phyloP scores from a whole-genome alignment of 768 basidiomycete species.

The Psilocybe cubensis region DNA sequence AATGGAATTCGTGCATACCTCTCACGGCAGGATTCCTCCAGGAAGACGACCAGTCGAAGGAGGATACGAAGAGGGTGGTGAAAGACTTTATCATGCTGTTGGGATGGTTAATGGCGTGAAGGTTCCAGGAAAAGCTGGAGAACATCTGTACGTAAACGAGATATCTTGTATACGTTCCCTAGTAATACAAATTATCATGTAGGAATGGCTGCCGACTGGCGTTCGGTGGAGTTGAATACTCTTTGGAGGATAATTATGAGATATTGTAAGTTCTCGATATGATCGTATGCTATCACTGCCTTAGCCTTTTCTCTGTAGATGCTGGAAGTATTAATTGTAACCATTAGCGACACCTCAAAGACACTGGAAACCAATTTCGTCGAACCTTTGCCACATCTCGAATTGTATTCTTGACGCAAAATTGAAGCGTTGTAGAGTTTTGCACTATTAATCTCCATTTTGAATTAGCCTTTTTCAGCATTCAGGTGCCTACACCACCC shows the following conservation, averaged over 20 bases:
- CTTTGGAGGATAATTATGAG: slow-evolving; percentile 44
- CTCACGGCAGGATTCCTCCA: slow-evolving; percentile 59
- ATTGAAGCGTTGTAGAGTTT: too few relatives aligned
- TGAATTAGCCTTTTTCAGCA: too few relatives aligned
- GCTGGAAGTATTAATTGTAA: slow-evolving; percentile 33
- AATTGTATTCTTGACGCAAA: too few relatives aligned
- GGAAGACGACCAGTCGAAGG: slow-evolving; percentile 69
- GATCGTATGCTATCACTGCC: not conserved
- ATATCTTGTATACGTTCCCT: not conserved
- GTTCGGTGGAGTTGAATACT: slow-evolving; percentile 48
- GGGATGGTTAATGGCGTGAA: slow-evolving; percentile 50
- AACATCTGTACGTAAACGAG: slow-evolving; percentile 59
- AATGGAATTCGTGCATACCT: slow-evolving; percentile 78
- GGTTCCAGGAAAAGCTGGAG: slow-evolving; percentile 77
- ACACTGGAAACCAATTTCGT: not conserved
- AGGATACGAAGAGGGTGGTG: slow-evolving; percentile 73
- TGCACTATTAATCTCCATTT: too few relatives aligned
- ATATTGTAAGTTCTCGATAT: slow-evolving; percentile 45
- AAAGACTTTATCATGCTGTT: slow-evolving; percentile 70
- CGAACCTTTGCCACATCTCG: too few relatives aligned
- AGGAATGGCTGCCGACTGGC: slow-evolving; percentile 49
- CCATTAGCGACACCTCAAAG: not conserved
- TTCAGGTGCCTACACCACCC: too few relatives aligned
- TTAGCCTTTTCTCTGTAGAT: slow-evolving; percentile 26
- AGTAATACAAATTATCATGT: slow-evolving; percentile 20